phyloP scores from a whole-genome alignment of 2,329 filamentous ascomycete genomes.

The Beauveria sp. region DNA sequence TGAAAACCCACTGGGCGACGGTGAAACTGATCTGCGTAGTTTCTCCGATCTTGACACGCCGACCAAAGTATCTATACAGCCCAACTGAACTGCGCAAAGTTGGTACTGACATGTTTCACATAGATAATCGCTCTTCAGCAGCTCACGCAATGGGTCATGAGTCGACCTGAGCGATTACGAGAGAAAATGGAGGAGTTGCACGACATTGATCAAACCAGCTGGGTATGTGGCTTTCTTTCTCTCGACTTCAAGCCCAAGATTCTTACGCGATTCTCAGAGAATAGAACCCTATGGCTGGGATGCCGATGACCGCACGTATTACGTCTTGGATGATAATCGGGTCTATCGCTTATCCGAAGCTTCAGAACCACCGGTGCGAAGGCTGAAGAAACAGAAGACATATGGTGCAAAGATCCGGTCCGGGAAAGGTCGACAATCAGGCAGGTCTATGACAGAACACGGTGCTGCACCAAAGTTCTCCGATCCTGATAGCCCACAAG shows the following conservation, averaged over 20 bases:
- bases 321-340: conserved; percentile 86
- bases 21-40: conserved; percentile 55
- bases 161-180: conserved; percentile 77
- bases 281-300: conserved; percentile 89
- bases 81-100: not conserved
- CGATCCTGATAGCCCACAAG: conserved; percentile 24
- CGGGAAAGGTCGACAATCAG: conserved; percentile 60
- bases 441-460: not conserved
- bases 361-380: conserved; percentile 51
- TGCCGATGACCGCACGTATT: conserved; percentile 76
- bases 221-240: conserved; percentile 46
- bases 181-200: conserved; percentile 78
- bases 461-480: conserved; percentile 18
- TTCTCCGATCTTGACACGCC: conserved; percentile 80
- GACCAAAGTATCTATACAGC: conserved; percentile 53
- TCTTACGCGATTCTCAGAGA: conserved; percentile 37
- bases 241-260: no score
- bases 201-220: conserved; percentile 72
- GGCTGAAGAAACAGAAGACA: conserved; percentile 53
- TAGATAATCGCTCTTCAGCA: conserved; percentile 75
- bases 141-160: conserved; percentile 81
- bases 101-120: not conserved
- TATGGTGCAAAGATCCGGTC: conserved; percentile 48
- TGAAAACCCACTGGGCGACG: conserved; percentile 77
- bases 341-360: conserved; percentile 83